Evolutionary conservation across 768 basidiomycete genomes (phyloP).

Genomic region (Hortiboletus flavorubellus): DNA sequence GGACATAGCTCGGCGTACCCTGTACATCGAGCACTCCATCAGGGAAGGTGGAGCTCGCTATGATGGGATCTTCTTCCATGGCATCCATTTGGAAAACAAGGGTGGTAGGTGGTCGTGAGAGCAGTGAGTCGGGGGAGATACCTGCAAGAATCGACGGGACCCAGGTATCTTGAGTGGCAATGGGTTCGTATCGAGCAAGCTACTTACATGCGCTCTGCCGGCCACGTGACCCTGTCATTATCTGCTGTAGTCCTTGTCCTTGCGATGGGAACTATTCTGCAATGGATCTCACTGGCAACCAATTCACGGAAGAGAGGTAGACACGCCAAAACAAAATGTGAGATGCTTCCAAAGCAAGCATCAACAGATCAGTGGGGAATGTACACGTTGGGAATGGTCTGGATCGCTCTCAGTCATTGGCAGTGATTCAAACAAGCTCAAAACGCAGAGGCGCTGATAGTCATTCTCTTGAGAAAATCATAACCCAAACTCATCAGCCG

Average conservation of each 20-base stretch:
- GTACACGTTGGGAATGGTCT: background rate
- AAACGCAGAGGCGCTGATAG: background rate
- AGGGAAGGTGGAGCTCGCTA: constrained; percentile 21
- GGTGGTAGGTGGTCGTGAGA: background rate
- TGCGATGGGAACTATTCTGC: background rate
- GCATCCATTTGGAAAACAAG: constrained; percentile 27
- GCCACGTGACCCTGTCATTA: constrained; percentile 19
- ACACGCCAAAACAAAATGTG: background rate
- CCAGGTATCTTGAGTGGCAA: constrained; percentile 27
- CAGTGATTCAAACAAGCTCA: background rate
- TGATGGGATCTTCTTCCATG: constrained; percentile 34
- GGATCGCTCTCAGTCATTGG: background rate
- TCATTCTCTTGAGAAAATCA: background rate
- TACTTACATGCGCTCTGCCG: constrained; percentile 6
- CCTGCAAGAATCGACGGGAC: constrained; percentile 1
- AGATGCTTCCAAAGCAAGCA: background rate
- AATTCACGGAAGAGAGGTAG: background rate
- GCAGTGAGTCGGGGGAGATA: background rate
- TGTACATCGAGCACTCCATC: constrained; percentile 19
- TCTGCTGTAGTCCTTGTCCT: background rate
- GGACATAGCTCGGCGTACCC: constrained; percentile 11
- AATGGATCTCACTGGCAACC: background rate
- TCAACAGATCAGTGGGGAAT: background rate
- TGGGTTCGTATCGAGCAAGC: constrained; percentile 1
- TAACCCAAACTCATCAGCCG: background rate